phyloP scores from a whole-genome alignment of 768 basidiomycete species.

The Lactarius hatsudake region DNA sequence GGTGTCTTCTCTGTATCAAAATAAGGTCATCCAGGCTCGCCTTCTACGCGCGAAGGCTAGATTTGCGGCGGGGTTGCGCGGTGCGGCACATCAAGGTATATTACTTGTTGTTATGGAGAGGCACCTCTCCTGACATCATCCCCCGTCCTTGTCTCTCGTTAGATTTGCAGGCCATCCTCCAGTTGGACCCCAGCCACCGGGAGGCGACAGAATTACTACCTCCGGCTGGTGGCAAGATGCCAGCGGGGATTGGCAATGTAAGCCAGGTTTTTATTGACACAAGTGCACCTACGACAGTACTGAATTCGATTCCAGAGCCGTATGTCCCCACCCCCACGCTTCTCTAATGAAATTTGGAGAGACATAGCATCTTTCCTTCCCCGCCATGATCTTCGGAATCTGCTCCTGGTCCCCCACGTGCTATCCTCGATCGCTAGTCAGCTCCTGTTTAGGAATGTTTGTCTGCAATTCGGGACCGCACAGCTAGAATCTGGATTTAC shows the following conservation, averaged over 20 bases:
- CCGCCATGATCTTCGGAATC: constrained; percentile 59
- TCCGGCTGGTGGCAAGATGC: constrained; percentile 32
- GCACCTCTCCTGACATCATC: background rate
- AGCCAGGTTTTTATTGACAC: constrained; percentile 53
- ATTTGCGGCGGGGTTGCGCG: constrained; percentile 55
- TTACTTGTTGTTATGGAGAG: background rate
- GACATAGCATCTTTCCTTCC: constrained; percentile 63
- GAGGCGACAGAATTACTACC: constrained; percentile 62
- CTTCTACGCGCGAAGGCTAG: constrained; percentile 66
- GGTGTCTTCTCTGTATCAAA: constrained; percentile 49
- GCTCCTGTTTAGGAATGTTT: constrained; percentile 59
- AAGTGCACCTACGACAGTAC: background rate
- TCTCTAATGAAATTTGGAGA: constrained; percentile 71
- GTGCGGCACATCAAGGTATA: constrained; percentile 64
- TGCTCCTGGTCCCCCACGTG: constrained; percentile 61
- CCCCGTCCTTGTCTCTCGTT: background rate
- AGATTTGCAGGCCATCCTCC: constrained; percentile 68
- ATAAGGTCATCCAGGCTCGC: constrained; percentile 56
- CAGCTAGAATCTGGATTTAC: constrained; percentile 29
- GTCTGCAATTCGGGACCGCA: constrained; percentile 55
- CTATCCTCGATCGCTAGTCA: constrained; percentile 69
- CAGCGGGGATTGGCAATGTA: constrained; percentile 19
- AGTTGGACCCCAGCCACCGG: constrained; percentile 60
- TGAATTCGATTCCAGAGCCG: constrained; percentile 34
- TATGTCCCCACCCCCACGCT: constrained; percentile 47